phyloP scores from a whole-genome alignment of 2,329 filamentous ascomycete genomes.

The Fonsecaea pedrosoi region DNA sequence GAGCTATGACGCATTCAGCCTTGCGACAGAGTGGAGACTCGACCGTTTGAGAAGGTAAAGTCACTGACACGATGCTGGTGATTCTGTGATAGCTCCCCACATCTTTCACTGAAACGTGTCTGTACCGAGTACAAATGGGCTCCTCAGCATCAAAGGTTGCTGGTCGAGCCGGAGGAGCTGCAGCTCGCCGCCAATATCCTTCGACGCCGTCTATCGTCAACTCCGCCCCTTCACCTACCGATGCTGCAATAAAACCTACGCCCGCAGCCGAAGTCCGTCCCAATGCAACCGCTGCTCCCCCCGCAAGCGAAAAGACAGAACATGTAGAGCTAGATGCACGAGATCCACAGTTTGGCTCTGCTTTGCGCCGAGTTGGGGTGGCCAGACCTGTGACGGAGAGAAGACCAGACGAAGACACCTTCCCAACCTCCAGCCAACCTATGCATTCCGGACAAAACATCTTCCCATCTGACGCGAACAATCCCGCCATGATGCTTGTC shows the following conservation, averaged over 20 bases:
- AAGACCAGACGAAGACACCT: conserved; percentile 39
- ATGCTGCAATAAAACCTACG: conserved; percentile 18
- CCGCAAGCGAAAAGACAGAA: conserved; percentile 25
- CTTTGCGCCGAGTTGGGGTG: conserved; percentile 71
- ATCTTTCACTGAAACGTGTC: background rate
- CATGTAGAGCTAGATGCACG: conserved; percentile 65
- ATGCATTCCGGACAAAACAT: conserved; percentile 46
- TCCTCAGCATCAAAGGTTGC: conserved; percentile 38
- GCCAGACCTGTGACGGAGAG: conserved; percentile 56
- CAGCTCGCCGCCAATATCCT: conserved; percentile 38
- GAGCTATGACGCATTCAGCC: conserved; percentile 16
- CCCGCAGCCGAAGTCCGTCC: conserved; percentile 37
- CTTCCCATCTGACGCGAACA: conserved; percentile 49
- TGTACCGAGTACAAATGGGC: conserved; percentile 30
- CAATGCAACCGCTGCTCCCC: conserved; percentile 27
- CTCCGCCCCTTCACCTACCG: conserved; percentile 27
- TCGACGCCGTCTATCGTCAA: conserved; percentile 37
- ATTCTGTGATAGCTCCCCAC: background rate
- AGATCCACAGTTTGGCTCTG: conserved; percentile 75
- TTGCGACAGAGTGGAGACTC: conserved; percentile 10
- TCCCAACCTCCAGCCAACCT: conserved; percentile 41
- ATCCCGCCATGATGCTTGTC: conserved; percentile 63
- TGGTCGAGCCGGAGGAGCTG: conserved; percentile 35
- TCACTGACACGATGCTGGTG: background rate
- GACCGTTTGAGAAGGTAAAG: background rate